Evolutionary conservation across 306 rosid genomes (phyloP).

Genomic region (Medicago arabica): DNA sequence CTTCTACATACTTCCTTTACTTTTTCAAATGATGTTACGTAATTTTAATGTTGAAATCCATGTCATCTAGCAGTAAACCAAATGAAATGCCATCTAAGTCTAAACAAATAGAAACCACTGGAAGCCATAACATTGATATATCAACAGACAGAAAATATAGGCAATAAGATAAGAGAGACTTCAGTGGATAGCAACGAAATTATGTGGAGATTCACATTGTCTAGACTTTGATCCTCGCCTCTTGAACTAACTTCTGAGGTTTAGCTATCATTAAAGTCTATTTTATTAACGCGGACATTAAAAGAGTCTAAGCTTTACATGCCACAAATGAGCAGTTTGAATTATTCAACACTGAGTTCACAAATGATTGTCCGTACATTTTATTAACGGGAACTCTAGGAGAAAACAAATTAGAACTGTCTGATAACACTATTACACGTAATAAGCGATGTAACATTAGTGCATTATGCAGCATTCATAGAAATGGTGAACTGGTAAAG

Average conservation of each 20-base stretch:
- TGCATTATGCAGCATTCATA: background rate
- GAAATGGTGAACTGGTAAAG: background rate
- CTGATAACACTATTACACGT: background rate
- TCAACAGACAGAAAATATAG: background rate
- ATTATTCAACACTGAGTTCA: background rate
- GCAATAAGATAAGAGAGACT: background rate
- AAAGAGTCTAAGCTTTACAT: slow-evolving; percentile 5
- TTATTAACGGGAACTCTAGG: background rate
- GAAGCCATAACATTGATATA: background rate
- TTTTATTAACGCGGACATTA: too few species aligned
- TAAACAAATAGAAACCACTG: background rate
- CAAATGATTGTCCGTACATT: background rate
- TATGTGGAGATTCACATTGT: too few species aligned
- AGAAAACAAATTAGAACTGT: background rate
- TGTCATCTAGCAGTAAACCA: background rate
- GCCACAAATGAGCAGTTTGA: background rate
- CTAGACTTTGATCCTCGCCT: background rate
- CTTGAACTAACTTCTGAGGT: background rate
- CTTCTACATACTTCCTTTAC: background rate
- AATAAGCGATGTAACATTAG: background rate
- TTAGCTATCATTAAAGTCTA: background rate
- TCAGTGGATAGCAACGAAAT: background rate
- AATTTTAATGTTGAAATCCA: background rate
- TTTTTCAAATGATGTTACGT: background rate
- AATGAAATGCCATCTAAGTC: background rate